Evolutionary conservation across 805 yeast genomes (phyloP).

Genomic region (Schwanniomyces polymorphus): DNA sequence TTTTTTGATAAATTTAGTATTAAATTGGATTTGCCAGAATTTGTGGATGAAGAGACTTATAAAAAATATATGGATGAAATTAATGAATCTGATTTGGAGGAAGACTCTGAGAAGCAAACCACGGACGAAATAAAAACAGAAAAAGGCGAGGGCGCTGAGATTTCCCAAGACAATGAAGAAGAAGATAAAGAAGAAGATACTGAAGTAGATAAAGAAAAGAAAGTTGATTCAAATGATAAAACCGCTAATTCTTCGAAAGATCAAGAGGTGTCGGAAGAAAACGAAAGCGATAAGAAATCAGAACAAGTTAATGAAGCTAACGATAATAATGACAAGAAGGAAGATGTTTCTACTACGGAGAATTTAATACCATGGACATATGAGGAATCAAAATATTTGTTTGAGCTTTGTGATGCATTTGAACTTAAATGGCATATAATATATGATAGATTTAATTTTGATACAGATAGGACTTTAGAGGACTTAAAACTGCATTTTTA

Average conservation of each 20-base stretch:
- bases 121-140: slow-evolving; percentile 13
- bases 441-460: slow-evolving; percentile 54
- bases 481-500: slow-evolving; percentile 86
- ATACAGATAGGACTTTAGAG: slow-evolving; percentile 53
- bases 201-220: slow-evolving; percentile 6
- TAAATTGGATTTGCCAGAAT: slow-evolving; percentile 64
- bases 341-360: slow-evolving; percentile 11
- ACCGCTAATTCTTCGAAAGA: slow-evolving; percentile 2
- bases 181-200: slow-evolving; percentile 8
- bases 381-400: slow-evolving; percentile 77
- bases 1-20: slow-evolving; percentile 75
- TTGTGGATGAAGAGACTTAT: slow-evolving; percentile 62
- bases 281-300: not conserved
- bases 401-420: slow-evolving; percentile 60
- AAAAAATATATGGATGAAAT: slow-evolving; percentile 48
- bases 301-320: slow-evolving; percentile 4
- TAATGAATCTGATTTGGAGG: slow-evolving; percentile 18
- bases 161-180: slow-evolving; percentile 5
- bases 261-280: slow-evolving; percentile 1
- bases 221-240: slow-evolving; percentile 5
- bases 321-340: slow-evolving; percentile 16
- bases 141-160: slow-evolving; percentile 11
- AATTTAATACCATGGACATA: slow-evolving; percentile 58
- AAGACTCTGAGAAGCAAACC: slow-evolving; percentile 13
- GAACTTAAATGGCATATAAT: slow-evolving; percentile 72